Percentiles rank a stretch among this genome's conserved stretches.
These are phyloP conservation scores for Cyclotella kingstonii DNA, from an alignment of 108 stramenopile genomes.

Conservation along the genomic window DNA sequence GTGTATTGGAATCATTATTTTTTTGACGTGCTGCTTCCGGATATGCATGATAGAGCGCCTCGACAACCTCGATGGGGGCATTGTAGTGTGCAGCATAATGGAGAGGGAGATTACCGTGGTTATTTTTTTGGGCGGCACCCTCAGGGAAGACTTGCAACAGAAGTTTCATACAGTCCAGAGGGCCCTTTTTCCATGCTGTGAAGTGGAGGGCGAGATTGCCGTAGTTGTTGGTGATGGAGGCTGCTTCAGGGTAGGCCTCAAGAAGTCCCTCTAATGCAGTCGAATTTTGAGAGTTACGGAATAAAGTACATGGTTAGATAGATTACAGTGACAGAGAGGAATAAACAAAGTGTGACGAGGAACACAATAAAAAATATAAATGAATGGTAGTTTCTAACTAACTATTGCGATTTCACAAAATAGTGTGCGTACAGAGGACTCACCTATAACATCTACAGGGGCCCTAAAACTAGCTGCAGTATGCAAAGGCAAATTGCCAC, in stretches of 20 bases:
- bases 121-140: constrained; percentile 85
- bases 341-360: background rate
- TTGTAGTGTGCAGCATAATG: constrained; percentile 89
- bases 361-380: background rate
- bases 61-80: constrained; percentile 82
- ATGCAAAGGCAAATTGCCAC: constrained; percentile 85
- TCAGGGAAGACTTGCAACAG: constrained; percentile 78
- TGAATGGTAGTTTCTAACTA: background rate
- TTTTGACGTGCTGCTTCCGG: constrained; percentile 81
- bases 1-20: constrained; percentile 87
- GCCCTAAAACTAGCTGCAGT: constrained; percentile 82
- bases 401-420: background rate
- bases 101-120: constrained; percentile 82
- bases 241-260: constrained; percentile 85
- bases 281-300: background rate
- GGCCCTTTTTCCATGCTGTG: constrained; percentile 90
- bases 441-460: constrained; percentile 70
- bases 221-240: constrained; percentile 83
- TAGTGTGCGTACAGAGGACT: background rate
- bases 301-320: background rate
- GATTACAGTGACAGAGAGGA: too few species aligned
- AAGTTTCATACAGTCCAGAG: constrained; percentile 76
- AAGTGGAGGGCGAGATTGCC: constrained; percentile 83
- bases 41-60: constrained; percentile 79
- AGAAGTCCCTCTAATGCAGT: constrained; percentile 60